Conservation (phyloP, 2,329 filamentous ascomycete genomes). For the Didymella arachidicola region DNA sequence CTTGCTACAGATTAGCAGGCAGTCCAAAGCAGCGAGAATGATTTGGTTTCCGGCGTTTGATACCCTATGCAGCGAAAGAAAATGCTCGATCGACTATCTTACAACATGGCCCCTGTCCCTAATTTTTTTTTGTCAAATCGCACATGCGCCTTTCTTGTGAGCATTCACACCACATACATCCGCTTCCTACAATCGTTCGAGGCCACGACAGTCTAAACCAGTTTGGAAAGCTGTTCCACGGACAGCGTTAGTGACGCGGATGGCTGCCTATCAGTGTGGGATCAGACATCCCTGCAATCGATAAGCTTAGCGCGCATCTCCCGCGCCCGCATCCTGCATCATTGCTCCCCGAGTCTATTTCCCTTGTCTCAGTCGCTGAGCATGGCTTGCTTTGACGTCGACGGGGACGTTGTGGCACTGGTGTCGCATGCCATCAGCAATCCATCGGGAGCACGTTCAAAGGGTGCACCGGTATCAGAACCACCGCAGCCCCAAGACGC, state of each 20-base stretch:
- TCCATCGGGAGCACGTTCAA: background rate
- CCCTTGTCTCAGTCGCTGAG: slow-evolving; percentile 1
- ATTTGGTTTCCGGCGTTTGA: slow-evolving; percentile 18
- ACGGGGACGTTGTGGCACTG: slow-evolving; percentile 26
- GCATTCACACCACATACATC: background rate
- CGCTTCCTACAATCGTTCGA: background rate
- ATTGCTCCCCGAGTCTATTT: background rate
- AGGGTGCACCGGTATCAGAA: background rate
- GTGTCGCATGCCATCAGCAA: background rate
- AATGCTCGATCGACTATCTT: slow-evolving; percentile 6
- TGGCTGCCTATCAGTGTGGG: slow-evolving; percentile 5
- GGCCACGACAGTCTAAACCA: background rate
- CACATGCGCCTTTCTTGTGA: background rate
- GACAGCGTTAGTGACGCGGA: background rate
- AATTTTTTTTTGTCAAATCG: background rate
- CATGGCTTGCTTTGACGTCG: slow-evolving; percentile 28
- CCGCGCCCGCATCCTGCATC: slow-evolving; percentile 2
- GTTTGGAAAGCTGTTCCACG: background rate
- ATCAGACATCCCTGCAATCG: slow-evolving; percentile 14
- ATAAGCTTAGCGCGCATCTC: slow-evolving; percentile 9
- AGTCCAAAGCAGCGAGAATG: background rate
- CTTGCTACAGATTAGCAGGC: slow-evolving; percentile 73
- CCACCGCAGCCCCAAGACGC: slow-evolving; percentile 17
- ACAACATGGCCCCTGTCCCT: background rate
- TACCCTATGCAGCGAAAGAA: slow-evolving; percentile 23